These are phyloP conservation scores for Penicillium brevicompactum DNA, from an alignment of 2,329 filamentous ascomycete species.

Conservation along the genomic window DNA sequence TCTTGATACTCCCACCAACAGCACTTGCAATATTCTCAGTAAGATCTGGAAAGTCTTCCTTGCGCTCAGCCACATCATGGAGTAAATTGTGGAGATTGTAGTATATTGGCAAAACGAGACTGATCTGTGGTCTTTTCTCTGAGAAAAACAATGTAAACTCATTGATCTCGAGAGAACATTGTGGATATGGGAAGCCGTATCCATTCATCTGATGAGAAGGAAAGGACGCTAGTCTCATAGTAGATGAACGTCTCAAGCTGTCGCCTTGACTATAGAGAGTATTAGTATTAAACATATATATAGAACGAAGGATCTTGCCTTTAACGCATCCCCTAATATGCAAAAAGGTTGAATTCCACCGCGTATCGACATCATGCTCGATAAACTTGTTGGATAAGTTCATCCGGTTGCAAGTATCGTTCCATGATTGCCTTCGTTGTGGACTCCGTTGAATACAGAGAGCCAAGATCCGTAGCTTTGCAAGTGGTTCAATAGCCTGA, in stretches of 20 bases:
- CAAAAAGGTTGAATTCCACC: too few relatives aligned
- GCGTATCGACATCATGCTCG: conserved; percentile 2
- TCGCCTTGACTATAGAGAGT: neutral
- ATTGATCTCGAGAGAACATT: neutral
- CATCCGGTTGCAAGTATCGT: conserved; percentile 4
- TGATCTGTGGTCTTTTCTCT: neutral
- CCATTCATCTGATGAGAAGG: neutral
- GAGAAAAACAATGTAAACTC: too few relatives aligned
- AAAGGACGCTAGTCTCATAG: neutral
- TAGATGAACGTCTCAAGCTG: neutral
- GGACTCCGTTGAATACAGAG: conserved; percentile 9
- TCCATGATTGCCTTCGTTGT: conserved; percentile 9
- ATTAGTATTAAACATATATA: too few relatives aligned
- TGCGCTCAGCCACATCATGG: neutral
- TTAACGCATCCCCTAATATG: too few relatives aligned
- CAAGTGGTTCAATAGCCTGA: conserved; percentile 3
- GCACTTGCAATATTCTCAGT: neutral
- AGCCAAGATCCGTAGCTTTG: conserved; percentile 5
- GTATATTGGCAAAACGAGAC: neutral
- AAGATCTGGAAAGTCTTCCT: neutral
- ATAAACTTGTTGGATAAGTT: conserved; percentile 7
- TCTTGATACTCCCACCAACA: neutral
- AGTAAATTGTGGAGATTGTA: neutral
- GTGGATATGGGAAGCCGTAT: neutral
- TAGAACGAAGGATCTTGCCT: too few relatives aligned